Conservation (phyloP, 2,329 filamentous ascomycete genomes). For the Pseudogymnoascus sp. region DNA sequence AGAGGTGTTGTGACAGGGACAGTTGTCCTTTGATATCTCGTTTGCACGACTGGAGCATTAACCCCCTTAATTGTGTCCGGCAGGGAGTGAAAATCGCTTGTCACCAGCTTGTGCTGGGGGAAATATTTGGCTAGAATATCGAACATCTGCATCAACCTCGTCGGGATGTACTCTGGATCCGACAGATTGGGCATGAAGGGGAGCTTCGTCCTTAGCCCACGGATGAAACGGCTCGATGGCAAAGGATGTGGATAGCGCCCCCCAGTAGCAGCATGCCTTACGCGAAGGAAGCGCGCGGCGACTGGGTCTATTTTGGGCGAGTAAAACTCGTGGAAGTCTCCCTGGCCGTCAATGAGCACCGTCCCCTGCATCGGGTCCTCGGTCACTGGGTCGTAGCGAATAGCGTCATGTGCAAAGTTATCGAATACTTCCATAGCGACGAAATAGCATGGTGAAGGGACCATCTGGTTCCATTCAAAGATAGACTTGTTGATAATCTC, state of each 20-base stretch:
- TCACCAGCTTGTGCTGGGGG: conserved; percentile 78
- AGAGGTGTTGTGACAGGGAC: conserved; percentile 86
- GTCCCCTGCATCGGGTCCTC: conserved; percentile 79
- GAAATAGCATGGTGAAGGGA: conserved; percentile 95
- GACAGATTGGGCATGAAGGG: conserved; percentile 73
- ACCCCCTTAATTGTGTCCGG: conserved; percentile 76
- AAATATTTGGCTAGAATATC: conserved; percentile 83
- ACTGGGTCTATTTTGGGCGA: conserved; percentile 71
- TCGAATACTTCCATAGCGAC: conserved; percentile 97
- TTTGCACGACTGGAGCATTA: conserved; percentile 95
- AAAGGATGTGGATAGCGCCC: conserved; percentile 55
- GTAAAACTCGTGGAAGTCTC: conserved; percentile 96
- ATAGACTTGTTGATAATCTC: conserved; percentile 93
- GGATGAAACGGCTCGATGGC: conserved; percentile 45
- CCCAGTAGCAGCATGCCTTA: conserved; percentile 69
- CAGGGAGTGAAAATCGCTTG: conserved; percentile 82
- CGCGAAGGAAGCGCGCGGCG: conserved; percentile 71
- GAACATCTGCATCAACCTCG: conserved; percentile 93
- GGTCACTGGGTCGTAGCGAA: conserved; percentile 80
- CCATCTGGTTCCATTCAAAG: conserved; percentile 84
- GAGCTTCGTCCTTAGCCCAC: conserved; percentile 54
- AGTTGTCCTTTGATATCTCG: conserved; percentile 76
- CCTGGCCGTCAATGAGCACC: conserved; percentile 74
- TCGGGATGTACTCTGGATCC: conserved; percentile 86
- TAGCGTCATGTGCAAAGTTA: conserved; percentile 91